phyloP scores from a whole-genome alignment of 768 basidiomycete genomes.

The Suillus bovinus region DNA sequence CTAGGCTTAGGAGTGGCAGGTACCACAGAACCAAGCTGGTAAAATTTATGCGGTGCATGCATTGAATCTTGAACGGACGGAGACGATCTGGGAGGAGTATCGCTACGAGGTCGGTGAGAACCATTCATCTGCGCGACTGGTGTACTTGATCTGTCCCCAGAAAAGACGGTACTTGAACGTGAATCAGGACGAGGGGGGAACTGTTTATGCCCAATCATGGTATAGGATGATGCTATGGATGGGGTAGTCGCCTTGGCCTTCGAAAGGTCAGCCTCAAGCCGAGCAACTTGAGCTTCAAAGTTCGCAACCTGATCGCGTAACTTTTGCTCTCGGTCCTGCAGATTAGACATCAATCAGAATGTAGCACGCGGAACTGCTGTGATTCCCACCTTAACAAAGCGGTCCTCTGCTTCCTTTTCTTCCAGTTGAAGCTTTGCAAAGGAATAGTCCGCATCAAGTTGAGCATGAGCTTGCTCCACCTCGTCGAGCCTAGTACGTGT shows the following conservation, averaged over 20 bases:
- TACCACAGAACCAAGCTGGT: constrained; percentile 17
- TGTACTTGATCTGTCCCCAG: constrained; percentile 49
- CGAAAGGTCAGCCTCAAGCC: constrained; percentile 59
- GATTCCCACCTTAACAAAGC: constrained; percentile 58
- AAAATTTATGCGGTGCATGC: constrained; percentile 43
- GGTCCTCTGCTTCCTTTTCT: constrained; percentile 71
- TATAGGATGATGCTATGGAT: constrained; percentile 38
- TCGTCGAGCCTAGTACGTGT: constrained; percentile 64
- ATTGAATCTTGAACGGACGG: constrained; percentile 75
- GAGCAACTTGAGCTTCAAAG: constrained; percentile 60
- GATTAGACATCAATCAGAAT: constrained; percentile 7
- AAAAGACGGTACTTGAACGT: constrained; percentile 64
- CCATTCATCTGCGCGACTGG: constrained; percentile 46
- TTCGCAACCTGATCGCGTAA: constrained; percentile 64
- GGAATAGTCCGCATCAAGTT: constrained; percentile 72
- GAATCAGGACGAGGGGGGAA: constrained; percentile 70
- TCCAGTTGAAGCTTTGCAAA: constrained; percentile 71
- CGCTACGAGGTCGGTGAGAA: constrained; percentile 31
- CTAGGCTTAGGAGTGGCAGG: constrained; percentile 9
- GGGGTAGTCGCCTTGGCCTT: constrained; percentile 40
- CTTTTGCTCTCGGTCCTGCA: constrained; percentile 70
- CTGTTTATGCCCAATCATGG: constrained; percentile 39
- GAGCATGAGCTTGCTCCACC: constrained; percentile 59
- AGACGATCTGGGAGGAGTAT: constrained; percentile 46
- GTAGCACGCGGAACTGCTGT: not conserved